Conservation (phyloP, 208 protist species). For the Leishmania turanica region DNA sequence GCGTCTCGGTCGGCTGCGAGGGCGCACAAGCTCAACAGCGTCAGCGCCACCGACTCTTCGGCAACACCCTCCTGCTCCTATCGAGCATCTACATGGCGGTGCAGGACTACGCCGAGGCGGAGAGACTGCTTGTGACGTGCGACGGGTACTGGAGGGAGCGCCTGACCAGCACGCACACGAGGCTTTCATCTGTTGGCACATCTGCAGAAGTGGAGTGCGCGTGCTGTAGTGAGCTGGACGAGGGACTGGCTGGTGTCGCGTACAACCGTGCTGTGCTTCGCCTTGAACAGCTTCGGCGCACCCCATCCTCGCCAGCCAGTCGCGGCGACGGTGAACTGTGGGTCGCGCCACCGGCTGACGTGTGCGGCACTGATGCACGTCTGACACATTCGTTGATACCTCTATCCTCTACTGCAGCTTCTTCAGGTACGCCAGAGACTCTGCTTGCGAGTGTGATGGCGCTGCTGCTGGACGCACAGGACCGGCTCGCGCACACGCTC, state of each 20-base stretch:
- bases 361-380: background rate
- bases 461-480: slow-evolving; percentile 38
- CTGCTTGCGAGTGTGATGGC: slow-evolving; percentile 7
- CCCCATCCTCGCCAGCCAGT: background rate
- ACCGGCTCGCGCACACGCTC: slow-evolving; percentile 33
- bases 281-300: slow-evolving; percentile 34
- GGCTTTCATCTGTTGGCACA: background rate
- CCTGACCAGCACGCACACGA: slow-evolving; percentile 9
- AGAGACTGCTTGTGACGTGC: slow-evolving; percentile 60
- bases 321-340: background rate
- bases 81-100: slow-evolving; percentile 48
- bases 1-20: background rate
- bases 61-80: slow-evolving; percentile 54
- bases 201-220: background rate
- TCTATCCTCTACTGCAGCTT: background rate
- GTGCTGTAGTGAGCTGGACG: slow-evolving; percentile 7
- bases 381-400: background rate
- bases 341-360: background rate
- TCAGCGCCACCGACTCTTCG: slow-evolving; percentile 38
- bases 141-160: slow-evolving; percentile 59
- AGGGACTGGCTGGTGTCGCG: slow-evolving; percentile 33
- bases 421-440: background rate
- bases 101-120: slow-evolving; percentile 48
- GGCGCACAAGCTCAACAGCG: background rate
- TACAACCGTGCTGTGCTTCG: slow-evolving; percentile 60